These are phyloP conservation scores for Pseudoneurospora amorphoporcata DNA, from an alignment of 495 filamentous ascomycete species.

Conservation along the genomic window DNA sequence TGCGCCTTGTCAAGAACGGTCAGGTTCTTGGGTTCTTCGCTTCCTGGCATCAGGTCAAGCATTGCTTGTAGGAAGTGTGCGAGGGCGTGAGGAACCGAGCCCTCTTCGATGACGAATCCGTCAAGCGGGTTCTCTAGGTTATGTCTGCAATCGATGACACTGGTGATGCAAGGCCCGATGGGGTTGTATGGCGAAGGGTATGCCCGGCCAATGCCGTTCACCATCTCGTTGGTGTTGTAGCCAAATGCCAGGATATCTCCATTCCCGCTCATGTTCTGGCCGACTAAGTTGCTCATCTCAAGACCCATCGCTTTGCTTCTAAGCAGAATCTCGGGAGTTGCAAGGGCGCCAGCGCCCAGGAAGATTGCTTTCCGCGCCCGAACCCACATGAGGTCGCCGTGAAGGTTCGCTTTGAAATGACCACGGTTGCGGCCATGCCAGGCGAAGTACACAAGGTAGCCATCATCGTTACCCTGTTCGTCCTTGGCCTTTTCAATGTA, in stretches of 20 bases:
- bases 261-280: slow-evolving; percentile 57
- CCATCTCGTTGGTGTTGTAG: slow-evolving; percentile 46
- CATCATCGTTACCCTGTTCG: slow-evolving; percentile 36
- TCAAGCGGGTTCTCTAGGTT: slow-evolving; percentile 44
- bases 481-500: slow-evolving; percentile 47
- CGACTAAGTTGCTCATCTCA: slow-evolving; percentile 45
- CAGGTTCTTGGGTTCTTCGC: slow-evolving; percentile 30
- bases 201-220: slow-evolving; percentile 46
- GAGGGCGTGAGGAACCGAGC: slow-evolving; percentile 48
- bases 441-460: slow-evolving; percentile 55
- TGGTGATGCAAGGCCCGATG: slow-evolving; percentile 54
- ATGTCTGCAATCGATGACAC: slow-evolving; percentile 51
- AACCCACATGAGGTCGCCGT: slow-evolving; percentile 59
- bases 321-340: slow-evolving; percentile 57
- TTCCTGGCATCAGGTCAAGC: slow-evolving; percentile 46
- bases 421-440: slow-evolving; percentile 53
- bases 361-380: slow-evolving; percentile 51
- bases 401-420: slow-evolving; percentile 44
- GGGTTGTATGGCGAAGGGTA: slow-evolving; percentile 39
- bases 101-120: slow-evolving; percentile 58
- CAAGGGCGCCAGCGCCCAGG: slow-evolving; percentile 50
- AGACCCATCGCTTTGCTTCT: slow-evolving; percentile 51
- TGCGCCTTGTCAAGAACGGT: slow-evolving; percentile 30
- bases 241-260: slow-evolving; percentile 57
- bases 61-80: slow-evolving; percentile 46